A percentile compares a stretch with the other conserved stretches of the same genome.
phyloP scores from a whole-genome alignment of 2,329 filamentous ascomycete genomes.

The Pseudogymnoascus destructans region DNA sequence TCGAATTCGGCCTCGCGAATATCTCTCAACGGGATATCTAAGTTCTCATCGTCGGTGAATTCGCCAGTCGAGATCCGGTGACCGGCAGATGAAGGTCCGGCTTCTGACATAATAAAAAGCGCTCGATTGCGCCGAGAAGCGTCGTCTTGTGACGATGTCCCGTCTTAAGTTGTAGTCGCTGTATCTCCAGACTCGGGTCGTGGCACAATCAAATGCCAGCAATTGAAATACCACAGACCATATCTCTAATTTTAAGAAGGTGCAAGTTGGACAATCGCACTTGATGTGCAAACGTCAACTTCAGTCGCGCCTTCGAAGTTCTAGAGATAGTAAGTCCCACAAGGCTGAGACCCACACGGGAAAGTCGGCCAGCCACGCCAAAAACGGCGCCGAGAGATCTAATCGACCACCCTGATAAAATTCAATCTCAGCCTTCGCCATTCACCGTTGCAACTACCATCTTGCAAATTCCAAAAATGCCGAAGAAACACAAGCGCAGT shows the following conservation, averaged over 20 bases:
- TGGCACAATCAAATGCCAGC: constrained; percentile 3
- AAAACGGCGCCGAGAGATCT: constrained; percentile 3
- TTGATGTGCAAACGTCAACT: not conserved
- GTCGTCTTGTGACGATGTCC: not conserved
- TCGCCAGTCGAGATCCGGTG: not conserved
- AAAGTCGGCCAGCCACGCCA: constrained; percentile 1
- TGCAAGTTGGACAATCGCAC: not conserved
- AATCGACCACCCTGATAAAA: constrained; percentile 6
- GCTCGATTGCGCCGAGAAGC: not conserved
- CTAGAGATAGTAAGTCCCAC: not conserved
- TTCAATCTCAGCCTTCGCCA: constrained; percentile 3
- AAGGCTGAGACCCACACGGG: constrained; percentile 3
- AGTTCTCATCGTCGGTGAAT: constrained; percentile 1
- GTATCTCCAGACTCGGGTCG: not conserved
- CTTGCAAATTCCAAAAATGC: constrained; percentile 42
- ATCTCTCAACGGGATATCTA: not conserved
- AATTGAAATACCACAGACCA: not conserved
- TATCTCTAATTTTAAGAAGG: not conserved
- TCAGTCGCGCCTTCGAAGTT: not conserved
- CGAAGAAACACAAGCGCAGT: constrained; percentile 70
- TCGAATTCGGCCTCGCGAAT: constrained; percentile 3
- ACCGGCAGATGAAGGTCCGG: not conserved
- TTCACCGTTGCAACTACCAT: constrained; percentile 9
- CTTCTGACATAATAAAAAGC: not conserved
- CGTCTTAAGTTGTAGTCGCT: not conserved